These are phyloP conservation scores for Akanthomyces dipterigenus DNA, from an alignment of 2,329 filamentous ascomycete species.

Conservation along the genomic window DNA sequence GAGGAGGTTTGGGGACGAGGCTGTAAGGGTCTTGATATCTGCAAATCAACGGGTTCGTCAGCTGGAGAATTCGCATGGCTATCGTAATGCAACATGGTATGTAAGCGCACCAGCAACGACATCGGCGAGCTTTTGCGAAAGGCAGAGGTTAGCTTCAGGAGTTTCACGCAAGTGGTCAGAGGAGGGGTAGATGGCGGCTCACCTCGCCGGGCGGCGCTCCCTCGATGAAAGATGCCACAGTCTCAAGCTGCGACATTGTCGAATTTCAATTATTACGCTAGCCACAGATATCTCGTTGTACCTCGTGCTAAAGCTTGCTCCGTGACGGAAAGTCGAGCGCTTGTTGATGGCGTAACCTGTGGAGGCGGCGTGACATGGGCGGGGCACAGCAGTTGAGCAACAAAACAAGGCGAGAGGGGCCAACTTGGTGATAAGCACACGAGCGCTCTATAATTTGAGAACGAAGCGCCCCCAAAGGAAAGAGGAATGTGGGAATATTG, in stretches of 20 bases:
- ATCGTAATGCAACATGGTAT: too few species aligned
- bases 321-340: neutral
- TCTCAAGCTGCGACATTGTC: slow-evolving; percentile 33
- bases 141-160: slow-evolving; percentile 22
- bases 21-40: slow-evolving; percentile 87
- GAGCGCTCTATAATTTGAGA: neutral
- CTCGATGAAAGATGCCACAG: slow-evolving; percentile 78
- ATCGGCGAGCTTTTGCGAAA: slow-evolving; percentile 62
- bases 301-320: neutral
- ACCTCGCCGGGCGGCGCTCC: slow-evolving; percentile 96
- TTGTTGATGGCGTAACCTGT: slow-evolving; percentile 12
- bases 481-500: neutral
- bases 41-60: slow-evolving; percentile 12
- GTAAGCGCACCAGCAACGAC: slow-evolving; percentile 67
- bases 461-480: too few species aligned
- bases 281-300: neutral
- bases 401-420: slow-evolving; percentile 3
- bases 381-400: neutral
- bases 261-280: neutral
- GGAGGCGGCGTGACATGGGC: slow-evolving; percentile 9
- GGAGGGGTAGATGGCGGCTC: slow-evolving; percentile 26
- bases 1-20: slow-evolving; percentile 60
- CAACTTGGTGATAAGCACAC: neutral
- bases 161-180: slow-evolving; percentile 14
- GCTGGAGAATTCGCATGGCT: neutral